Evolutionary conservation across 1,284 basidiomycete genomes (phyloP).

Genomic region (Melampsora abietis-canadensis): DNA sequence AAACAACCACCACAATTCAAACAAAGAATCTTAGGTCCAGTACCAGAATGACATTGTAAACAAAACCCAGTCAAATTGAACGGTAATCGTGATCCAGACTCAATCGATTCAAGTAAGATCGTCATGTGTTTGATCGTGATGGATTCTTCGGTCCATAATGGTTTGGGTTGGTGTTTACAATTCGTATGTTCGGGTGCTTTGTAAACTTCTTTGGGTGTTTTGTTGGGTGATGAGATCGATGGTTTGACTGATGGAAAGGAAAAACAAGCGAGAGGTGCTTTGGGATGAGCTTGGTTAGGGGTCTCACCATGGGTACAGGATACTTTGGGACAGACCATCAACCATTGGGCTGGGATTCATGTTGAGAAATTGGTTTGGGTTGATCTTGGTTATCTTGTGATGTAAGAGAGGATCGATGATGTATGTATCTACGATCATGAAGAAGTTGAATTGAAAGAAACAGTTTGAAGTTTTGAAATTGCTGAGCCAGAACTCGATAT

Average conservation of each 20-base stretch:
- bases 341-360: too few relatives aligned
- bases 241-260: background rate
- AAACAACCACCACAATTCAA: slow-evolving; percentile 17
- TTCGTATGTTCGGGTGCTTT: background rate
- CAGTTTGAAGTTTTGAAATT: too few relatives aligned
- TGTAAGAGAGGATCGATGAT: too few relatives aligned
- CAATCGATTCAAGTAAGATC: slow-evolving; percentile 5
- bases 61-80: slow-evolving; percentile 16
- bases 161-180: slow-evolving; percentile 16
- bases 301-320: too few relatives aligned
- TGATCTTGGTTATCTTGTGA: too few relatives aligned
- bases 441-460: too few relatives aligned
- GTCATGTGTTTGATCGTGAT: slow-evolving; percentile 4
- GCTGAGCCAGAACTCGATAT: too few relatives aligned
- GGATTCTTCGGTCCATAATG: slow-evolving; percentile 26
- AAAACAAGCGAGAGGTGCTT: background rate
- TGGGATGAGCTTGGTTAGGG: background rate
- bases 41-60: slow-evolving; percentile 13
- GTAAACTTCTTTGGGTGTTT: background rate
- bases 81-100: background rate
- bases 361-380: too few relatives aligned
- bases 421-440: too few relatives aligned
- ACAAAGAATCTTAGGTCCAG: slow-evolving; percentile 18
- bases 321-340: too few relatives aligned
- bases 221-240: background rate